These are phyloP conservation scores for Silene conica DNA, from an alignment of 148 eudicot species.

Conservation along the genomic window DNA sequence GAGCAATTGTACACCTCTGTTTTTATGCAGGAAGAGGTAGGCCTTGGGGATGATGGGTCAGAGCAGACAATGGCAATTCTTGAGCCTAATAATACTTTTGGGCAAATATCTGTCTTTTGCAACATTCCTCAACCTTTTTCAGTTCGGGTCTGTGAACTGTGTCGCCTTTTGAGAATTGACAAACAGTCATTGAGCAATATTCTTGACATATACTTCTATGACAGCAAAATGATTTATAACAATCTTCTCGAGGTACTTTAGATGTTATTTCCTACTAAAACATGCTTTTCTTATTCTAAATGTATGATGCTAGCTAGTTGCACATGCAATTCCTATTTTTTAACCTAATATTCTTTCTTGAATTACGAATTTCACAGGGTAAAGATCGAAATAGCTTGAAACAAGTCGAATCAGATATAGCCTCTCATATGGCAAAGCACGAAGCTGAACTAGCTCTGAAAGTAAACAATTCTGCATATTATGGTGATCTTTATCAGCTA, in stretches of 20 bases:
- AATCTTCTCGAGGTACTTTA: slow-evolving; percentile 72
- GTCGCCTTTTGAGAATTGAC: slow-evolving; percentile 84
- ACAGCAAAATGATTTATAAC: slow-evolving; percentile 64
- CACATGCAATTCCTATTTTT: background rate
- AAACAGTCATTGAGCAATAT: slow-evolving; percentile 77
- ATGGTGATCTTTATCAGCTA: slow-evolving; percentile 74
- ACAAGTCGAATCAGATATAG: slow-evolving; percentile 73
- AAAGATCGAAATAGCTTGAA: slow-evolving; percentile 62
- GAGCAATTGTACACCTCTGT: background rate
- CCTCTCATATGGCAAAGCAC: slow-evolving; percentile 71
- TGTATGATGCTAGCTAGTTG: too few relatives aligned
- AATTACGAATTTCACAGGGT: slow-evolving; percentile 37
- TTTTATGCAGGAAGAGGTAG: slow-evolving; percentile 66
- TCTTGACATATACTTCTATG: slow-evolving; percentile 78
- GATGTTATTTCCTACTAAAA: background rate
- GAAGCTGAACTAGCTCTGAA: slow-evolving; percentile 94
- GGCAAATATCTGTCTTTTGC: slow-evolving; percentile 79
- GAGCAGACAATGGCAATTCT: slow-evolving; percentile 52
- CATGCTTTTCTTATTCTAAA: background rate
- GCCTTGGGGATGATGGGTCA: slow-evolving; percentile 48
- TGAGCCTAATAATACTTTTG: slow-evolving; percentile 60
- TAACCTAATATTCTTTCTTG: background rate
- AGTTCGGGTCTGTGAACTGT: slow-evolving; percentile 68
- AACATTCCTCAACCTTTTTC: slow-evolving; percentile 87
- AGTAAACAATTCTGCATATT: slow-evolving; percentile 76